A percentile compares a stretch with the other conserved stretches of the same genome.
phyloP scores from a whole-genome alignment of 2,329 filamentous ascomycete genomes.

The Aspergillus ustus region DNA sequence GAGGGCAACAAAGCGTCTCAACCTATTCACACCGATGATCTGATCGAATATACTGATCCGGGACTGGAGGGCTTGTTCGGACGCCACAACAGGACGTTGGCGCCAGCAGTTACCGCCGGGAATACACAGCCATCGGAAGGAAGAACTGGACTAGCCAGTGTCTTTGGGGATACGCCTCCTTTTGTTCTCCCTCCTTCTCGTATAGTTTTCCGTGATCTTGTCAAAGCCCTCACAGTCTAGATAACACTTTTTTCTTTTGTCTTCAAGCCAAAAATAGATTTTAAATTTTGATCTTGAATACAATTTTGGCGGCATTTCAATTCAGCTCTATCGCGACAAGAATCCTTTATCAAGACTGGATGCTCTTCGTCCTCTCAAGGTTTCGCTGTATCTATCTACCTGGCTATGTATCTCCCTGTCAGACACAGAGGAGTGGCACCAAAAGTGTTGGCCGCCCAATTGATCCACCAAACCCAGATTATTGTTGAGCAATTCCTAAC shows the following conservation, averaged over 20 bases:
- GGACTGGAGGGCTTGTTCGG: constrained; percentile 43
- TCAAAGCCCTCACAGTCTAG: constrained; percentile 31
- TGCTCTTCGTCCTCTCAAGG: too few relatives aligned
- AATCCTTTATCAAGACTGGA: too few relatives aligned
- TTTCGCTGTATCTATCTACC: too few relatives aligned
- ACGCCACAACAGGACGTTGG: constrained; percentile 7
- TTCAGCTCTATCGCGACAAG: too few relatives aligned
- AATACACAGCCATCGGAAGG: constrained; percentile 27
- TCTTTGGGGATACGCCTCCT: constrained; percentile 45
- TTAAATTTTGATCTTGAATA: background rate
- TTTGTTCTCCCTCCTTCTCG: constrained; percentile 45
- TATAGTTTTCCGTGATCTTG: constrained; percentile 45
- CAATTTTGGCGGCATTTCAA: too few relatives aligned
- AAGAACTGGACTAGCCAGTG: constrained; percentile 35
- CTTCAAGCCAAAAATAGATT: background rate
- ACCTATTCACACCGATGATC: constrained; percentile 28
- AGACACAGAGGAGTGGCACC: too few relatives aligned
- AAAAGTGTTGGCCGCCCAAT: too few relatives aligned
- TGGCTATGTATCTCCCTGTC: too few relatives aligned
- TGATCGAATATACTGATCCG: constrained; percentile 31
- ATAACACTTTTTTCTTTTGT: background rate
- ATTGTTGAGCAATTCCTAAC: background rate
- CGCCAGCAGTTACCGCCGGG: background rate
- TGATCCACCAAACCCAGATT: background rate
- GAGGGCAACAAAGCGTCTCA: constrained; percentile 32